Percentiles rank a stretch among this genome's conserved stretches.
Conservation (phyloP, 2,329 filamentous ascomycete genomes). For the Zymoseptoria crescenta region DNA sequence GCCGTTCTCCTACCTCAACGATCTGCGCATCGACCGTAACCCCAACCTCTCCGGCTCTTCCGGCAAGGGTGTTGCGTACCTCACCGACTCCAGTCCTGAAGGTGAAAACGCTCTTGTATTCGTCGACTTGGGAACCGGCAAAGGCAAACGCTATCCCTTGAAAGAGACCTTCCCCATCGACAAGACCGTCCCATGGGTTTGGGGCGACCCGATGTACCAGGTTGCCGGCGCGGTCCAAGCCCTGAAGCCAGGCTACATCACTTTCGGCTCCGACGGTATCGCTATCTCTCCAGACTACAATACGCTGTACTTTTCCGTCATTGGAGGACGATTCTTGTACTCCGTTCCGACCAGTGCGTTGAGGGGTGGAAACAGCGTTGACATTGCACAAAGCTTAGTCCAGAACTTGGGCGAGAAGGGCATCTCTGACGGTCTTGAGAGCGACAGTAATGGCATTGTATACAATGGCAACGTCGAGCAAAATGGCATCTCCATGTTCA, state of each 20-base stretch:
- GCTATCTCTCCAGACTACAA: conserved; percentile 38
- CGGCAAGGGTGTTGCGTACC: conserved; percentile 34
- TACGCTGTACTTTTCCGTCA: conserved; percentile 38
- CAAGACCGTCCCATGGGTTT: conserved; percentile 26
- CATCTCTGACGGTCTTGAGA: conserved; percentile 44
- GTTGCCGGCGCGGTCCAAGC: conserved; percentile 15
- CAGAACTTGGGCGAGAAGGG: conserved; percentile 40
- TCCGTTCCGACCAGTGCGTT: conserved; percentile 36
- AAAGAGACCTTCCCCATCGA: conserved; percentile 25
- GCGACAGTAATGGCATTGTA: conserved; percentile 40
- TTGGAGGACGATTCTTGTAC: conserved; percentile 37
- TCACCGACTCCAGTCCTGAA: conserved; percentile 41
- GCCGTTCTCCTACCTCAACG: conserved; percentile 43
- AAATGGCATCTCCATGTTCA: conserved; percentile 40
- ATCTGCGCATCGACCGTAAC: conserved; percentile 44
- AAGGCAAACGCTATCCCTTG: conserved; percentile 42
- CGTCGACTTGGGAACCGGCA: conserved; percentile 40
- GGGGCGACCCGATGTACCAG: conserved; percentile 39
- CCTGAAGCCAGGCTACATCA: conserved; percentile 29
- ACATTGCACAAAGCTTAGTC: conserved; percentile 36
- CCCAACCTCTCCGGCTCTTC: conserved; percentile 9
- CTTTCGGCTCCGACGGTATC: conserved; percentile 42
- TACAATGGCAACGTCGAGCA: conserved; percentile 43
- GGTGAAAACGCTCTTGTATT: conserved; percentile 41
- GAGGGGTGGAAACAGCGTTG: conserved; percentile 25